Conservation (phyloP, 192 early-diverging fungal genomes). For the Chytriomyces sp. region DNA sequence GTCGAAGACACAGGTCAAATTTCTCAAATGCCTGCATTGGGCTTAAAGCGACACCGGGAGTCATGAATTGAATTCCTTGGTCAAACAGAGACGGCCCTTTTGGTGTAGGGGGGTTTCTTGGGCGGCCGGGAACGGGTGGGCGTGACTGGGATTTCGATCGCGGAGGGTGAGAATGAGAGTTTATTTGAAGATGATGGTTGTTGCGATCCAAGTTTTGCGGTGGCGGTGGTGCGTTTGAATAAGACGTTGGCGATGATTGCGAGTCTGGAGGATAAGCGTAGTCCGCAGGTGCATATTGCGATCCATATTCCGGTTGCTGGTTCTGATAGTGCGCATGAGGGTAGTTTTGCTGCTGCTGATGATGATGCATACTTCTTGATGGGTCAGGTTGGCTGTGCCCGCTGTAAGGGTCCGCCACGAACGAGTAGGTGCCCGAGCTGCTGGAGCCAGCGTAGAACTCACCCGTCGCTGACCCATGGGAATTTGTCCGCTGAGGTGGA, state of each 20-base stretch:
- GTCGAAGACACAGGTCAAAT: neutral
- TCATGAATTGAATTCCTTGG: neutral
- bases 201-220: neutral
- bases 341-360: neutral
- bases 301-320: neutral
- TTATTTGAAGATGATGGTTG: neutral
- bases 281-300: neutral
- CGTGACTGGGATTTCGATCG: neutral
- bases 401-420: neutral
- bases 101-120: neutral
- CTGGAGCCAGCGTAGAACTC: neutral
- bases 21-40: slow-evolving; percentile 2
- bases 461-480: neutral
- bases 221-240: neutral
- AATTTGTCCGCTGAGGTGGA: neutral
- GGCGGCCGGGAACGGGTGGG: neutral
- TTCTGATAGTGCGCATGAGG: neutral
- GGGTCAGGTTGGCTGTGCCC: neutral
- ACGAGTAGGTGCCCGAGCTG: neutral
- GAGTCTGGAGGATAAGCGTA: neutral
- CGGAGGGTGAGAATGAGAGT: neutral
- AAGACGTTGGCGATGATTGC: neutral
- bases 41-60: neutral
- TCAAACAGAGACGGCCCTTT: neutral
- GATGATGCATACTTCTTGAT: neutral